phyloP scores from a whole-genome alignment of 108 stramenopile genomes.

The Mayamaea pseudoterrestris region DNA sequence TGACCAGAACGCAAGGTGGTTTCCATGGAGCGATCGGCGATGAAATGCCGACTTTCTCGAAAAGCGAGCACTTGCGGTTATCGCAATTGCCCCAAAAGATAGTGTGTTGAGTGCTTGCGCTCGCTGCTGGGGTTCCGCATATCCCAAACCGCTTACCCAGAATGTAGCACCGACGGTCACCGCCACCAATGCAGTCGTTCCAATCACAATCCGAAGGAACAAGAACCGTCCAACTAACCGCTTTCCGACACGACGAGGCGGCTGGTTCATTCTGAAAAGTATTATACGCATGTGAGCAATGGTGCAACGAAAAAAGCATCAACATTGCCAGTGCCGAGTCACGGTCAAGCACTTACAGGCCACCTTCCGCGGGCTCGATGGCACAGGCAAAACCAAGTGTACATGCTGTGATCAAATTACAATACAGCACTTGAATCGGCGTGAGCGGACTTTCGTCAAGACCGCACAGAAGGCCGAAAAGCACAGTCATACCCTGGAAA shows the following conservation, averaged over 20 bases:
- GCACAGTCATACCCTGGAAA: constrained; percentile 68
- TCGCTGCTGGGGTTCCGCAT: constrained; percentile 17
- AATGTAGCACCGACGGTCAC: constrained; percentile 35
- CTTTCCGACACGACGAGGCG: constrained; percentile 78
- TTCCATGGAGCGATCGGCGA: constrained; percentile 44
- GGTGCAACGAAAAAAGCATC: too few relatives aligned
- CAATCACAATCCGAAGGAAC: constrained; percentile 63
- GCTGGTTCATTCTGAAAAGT: constrained; percentile 43
- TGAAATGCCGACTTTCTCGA: constrained; percentile 48
- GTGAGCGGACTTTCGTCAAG: constrained; percentile 50
- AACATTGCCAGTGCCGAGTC: too few relatives aligned
- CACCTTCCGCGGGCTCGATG: constrained; percentile 81
- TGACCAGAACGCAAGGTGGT: constrained; percentile 40
- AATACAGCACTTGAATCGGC: constrained; percentile 73
- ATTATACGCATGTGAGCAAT: too few relatives aligned
- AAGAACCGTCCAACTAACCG: constrained; percentile 78
- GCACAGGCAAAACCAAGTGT: constrained; percentile 79
- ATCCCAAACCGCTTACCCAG: constrained; percentile 1
- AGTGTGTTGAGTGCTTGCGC: constrained; percentile 66
- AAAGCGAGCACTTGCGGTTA: constrained; percentile 68
- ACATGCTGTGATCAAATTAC: constrained; percentile 80
- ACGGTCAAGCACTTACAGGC: constrained; percentile 52
- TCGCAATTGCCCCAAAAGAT: constrained; percentile 66
- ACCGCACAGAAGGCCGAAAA: constrained; percentile 58
- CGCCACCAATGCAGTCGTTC: constrained; percentile 40